Percentiles rank a stretch among this genome's conserved stretches.
These are phyloP conservation scores for Pythium myriotylum DNA, from an alignment of 352 stramenopile genomes.

Conservation along the genomic window DNA sequence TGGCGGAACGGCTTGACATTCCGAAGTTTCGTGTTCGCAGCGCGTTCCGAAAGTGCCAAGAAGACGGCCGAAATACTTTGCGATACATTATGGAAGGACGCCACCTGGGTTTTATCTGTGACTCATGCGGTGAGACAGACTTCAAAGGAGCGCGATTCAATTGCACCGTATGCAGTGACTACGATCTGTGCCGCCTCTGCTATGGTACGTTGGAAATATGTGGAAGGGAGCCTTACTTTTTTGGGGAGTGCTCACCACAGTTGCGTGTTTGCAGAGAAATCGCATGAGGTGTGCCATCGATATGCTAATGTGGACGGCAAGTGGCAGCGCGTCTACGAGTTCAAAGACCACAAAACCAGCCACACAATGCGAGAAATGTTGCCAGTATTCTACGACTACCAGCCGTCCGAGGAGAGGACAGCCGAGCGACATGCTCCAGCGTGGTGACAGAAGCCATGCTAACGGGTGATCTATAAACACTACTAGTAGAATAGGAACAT, in stretches of 20 bases:
- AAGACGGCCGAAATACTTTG: conserved; percentile 65
- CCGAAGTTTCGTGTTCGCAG: conserved; percentile 81
- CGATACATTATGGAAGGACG: conserved; percentile 83
- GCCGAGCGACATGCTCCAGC: not conserved
- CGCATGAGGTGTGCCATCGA: conserved; percentile 62
- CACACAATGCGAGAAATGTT: conserved; percentile 73
- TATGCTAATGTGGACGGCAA: conserved; percentile 85
- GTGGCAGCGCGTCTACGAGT: conserved; percentile 78
- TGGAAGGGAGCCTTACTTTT: no score
- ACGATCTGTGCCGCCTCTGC: conserved; percentile 69
- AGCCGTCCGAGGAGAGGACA: not conserved
- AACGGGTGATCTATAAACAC: conserved; percentile 9
- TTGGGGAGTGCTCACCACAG: not conserved
- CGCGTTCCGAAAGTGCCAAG: conserved; percentile 77
- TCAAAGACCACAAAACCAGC: conserved; percentile 58
- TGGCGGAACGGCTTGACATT: conserved; percentile 73
- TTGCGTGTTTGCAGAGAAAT: conserved; percentile 37
- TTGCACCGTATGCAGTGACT: conserved; percentile 75
- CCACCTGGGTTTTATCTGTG: conserved; percentile 83
- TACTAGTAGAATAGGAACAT: no score
- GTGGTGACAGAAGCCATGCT: conserved; percentile 5
- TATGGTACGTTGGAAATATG: conserved; percentile 39
- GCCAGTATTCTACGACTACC: conserved; percentile 69
- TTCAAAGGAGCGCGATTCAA: conserved; percentile 78
- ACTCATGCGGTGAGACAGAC: conserved; percentile 80